Evolutionary conservation across 768 basidiomycete species (phyloP).

Genomic region (Crucibulum laeve): DNA sequence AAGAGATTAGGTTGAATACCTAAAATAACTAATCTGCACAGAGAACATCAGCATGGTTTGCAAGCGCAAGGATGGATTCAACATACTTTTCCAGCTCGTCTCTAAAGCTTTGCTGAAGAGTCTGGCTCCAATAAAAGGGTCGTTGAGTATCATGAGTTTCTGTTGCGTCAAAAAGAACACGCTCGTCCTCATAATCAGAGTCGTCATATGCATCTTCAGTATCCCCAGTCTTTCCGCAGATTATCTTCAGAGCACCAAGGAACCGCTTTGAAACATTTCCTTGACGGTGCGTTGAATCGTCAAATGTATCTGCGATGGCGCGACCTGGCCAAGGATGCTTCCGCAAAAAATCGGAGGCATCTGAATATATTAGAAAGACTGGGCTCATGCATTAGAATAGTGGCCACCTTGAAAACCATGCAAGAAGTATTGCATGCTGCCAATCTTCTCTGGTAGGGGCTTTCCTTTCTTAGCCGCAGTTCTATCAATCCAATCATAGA

Average conservation of each 20-base stretch:
- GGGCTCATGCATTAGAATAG: background rate
- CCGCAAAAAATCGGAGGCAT: conserved; percentile 84
- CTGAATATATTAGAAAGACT: conserved; percentile 25
- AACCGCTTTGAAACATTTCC: conserved; percentile 66
- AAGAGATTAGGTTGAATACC: conserved; percentile 32
- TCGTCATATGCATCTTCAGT: conserved; percentile 67
- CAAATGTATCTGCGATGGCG: conserved; percentile 79
- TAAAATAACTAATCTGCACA: conserved; percentile 71
- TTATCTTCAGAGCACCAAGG: conserved; percentile 61
- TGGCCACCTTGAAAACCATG: conserved; percentile 70
- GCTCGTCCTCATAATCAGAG: conserved; percentile 72
- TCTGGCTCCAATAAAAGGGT: conserved; percentile 81
- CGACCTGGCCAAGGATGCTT: conserved; percentile 88
- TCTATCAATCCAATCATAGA: conserved; percentile 89
- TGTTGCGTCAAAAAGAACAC: conserved; percentile 60
- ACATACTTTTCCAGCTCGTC: conserved; percentile 85
- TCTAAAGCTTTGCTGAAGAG: conserved; percentile 76
- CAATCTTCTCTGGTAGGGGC: conserved; percentile 81
- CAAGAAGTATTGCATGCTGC: conserved; percentile 86
- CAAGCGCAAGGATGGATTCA: background rate
- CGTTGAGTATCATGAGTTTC: conserved; percentile 50
- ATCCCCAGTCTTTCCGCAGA: conserved; percentile 84
- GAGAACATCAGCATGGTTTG: conserved; percentile 8
- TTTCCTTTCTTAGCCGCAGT: conserved; percentile 81
- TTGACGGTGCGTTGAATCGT: conserved; percentile 76